These are phyloP conservation scores for Pestalotiopsis sp. DNA, from an alignment of 2,329 filamentous ascomycete genomes.

Conservation along the genomic window DNA sequence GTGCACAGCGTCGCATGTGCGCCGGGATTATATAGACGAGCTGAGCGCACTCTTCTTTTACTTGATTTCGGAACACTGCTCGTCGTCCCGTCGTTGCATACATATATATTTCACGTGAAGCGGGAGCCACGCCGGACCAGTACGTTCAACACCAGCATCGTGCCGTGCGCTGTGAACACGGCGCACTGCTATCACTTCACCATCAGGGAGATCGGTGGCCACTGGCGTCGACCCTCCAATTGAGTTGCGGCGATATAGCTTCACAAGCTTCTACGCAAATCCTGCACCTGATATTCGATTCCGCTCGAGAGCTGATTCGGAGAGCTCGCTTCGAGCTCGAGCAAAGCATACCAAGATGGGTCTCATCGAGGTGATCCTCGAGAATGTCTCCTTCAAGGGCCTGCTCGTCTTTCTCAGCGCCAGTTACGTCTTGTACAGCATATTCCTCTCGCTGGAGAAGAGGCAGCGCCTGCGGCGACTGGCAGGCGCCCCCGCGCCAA, in stretches of 20 bases:
- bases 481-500: conserved; percentile 42
- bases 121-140: too few species aligned
- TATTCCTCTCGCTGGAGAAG: conserved; percentile 41
- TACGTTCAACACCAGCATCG: too few species aligned
- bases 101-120: background rate
- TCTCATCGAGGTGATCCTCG: conserved; percentile 50
- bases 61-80: background rate
- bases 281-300: background rate
- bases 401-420: conserved; percentile 39
- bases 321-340: background rate
- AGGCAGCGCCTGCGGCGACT: conserved; percentile 47
- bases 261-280: background rate
- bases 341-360: conserved; percentile 40
- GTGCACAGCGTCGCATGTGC: background rate
- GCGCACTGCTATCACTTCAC: too few species aligned
- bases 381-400: conserved; percentile 44
- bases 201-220: too few species aligned
- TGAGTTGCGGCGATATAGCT: too few species aligned
- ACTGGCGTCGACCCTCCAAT: too few species aligned
- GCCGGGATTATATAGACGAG: background rate
- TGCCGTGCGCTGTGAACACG: too few species aligned
- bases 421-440: conserved; percentile 39
- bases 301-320: background rate
- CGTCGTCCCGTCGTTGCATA: background rate
- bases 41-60: background rate